phyloP scores from a whole-genome alignment of 495 filamentous ascomycete genomes.

The Penicillium taxi region DNA sequence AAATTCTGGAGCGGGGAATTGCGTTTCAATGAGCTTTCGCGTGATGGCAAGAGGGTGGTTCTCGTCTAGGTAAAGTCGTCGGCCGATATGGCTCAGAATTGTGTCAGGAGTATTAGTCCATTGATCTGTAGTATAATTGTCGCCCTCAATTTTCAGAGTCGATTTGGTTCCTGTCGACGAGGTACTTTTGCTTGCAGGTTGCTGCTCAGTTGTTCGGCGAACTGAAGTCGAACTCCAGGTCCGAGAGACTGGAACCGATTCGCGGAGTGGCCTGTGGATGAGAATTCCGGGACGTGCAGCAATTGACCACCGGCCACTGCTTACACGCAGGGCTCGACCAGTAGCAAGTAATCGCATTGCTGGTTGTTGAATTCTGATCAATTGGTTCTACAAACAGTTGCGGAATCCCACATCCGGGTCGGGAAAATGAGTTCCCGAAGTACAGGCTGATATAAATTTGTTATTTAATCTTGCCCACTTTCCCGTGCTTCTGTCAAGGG shows the following conservation, averaged over 20 bases:
- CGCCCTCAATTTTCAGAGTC: conserved; percentile 49
- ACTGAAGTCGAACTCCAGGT: conserved; percentile 31
- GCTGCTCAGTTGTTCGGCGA: conserved; percentile 18
- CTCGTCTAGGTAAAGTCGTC: conserved; percentile 73
- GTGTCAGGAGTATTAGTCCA: conserved; percentile 81
- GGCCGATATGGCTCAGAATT: conserved; percentile 63
- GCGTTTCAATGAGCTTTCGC: conserved; percentile 82
- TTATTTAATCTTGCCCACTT: too few species aligned
- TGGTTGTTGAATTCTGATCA: neutral
- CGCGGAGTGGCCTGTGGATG: too few species aligned
- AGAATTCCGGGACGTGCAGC: conserved; percentile 19
- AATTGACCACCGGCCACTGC: conserved; percentile 35
- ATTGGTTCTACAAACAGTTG: neutral
- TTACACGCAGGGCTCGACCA: conserved; percentile 36
- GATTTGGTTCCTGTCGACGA: conserved; percentile 1
- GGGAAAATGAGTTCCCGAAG: conserved; percentile 28
- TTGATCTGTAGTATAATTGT: conserved; percentile 57
- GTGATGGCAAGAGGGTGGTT: conserved; percentile 90
- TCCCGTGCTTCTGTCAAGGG: too few species aligned
- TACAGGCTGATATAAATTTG: too few species aligned
- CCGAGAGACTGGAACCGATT: conserved; percentile 15
- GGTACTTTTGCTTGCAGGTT: conserved; percentile 8
- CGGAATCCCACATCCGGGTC: conserved; percentile 18
- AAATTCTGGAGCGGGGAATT: conserved; percentile 66
- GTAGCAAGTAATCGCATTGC: conserved; percentile 41